phyloP scores from a whole-genome alignment of 768 basidiomycete genomes.

The Macrolepiota dolichaula region DNA sequence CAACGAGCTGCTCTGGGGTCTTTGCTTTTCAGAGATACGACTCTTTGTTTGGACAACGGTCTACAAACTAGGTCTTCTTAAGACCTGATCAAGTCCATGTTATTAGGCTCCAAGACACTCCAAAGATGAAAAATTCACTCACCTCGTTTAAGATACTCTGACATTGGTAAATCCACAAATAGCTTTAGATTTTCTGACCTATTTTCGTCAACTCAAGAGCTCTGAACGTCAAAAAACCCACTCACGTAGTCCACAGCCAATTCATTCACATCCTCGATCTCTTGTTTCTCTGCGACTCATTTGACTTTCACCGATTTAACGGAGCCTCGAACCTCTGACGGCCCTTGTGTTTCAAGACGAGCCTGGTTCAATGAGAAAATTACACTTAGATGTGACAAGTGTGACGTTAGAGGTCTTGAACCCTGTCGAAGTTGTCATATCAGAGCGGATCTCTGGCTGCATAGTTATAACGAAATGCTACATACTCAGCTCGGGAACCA shows the following conservation, averaged over 20 bases:
- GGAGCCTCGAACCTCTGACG: too few species aligned
- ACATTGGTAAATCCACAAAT: conserved; percentile 82
- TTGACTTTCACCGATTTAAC: conserved; percentile 30
- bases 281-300: conserved; percentile 44
- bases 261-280: conserved; percentile 46
- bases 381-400: background rate
- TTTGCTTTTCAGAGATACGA: conserved; percentile 82
- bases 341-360: too few species aligned
- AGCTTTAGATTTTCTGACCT: conserved; percentile 41
- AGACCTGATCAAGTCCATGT: conserved; percentile 48
- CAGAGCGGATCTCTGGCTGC: too few species aligned
- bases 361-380: too few species aligned
- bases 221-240: conserved; percentile 1
- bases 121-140: background rate
- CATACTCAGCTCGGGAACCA: too few species aligned
- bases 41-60: conserved; percentile 92
- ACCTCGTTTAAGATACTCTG: conserved; percentile 74
- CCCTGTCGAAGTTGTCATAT: background rate
- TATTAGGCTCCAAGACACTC: background rate
- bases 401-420: background rate
- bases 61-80: conserved; percentile 80
- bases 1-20: conserved; percentile 87
- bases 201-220: conserved; percentile 11
- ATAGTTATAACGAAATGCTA: too few species aligned
- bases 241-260: conserved; percentile 50